These are phyloP conservation scores for Isoetes engelmannii DNA, from an alignment of 83 land plant species.

Conservation along the genomic window DNA sequence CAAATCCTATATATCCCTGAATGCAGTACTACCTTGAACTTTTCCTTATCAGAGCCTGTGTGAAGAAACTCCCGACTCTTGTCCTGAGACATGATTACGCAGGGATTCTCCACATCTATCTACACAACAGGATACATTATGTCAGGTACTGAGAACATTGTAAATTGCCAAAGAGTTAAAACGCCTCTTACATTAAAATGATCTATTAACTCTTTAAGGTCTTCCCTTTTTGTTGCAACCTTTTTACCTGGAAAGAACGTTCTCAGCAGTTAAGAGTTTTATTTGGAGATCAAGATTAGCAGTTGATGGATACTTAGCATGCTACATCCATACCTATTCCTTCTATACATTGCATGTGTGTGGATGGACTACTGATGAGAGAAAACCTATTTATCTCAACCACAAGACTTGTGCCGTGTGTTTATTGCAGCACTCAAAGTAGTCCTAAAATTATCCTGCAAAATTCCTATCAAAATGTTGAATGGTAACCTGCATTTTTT, in stretches of 20 bases:
- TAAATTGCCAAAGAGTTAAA: background rate
- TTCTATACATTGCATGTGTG: no score
- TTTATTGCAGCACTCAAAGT: no score
- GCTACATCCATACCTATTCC: background rate
- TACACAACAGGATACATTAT: slow-evolving; percentile 16
- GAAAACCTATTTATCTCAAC: background rate
- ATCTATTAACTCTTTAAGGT: slow-evolving; percentile 69
- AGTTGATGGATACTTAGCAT: background rate
- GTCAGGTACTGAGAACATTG: background rate
- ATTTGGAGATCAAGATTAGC: no score
- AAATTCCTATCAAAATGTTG: no score
- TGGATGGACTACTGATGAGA: background rate
- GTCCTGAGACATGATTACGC: slow-evolving; percentile 95
- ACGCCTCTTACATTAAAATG: slow-evolving; percentile 73
- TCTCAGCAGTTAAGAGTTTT: background rate
- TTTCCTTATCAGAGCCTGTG: slow-evolving; percentile 85
- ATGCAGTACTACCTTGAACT: slow-evolving; percentile 54
- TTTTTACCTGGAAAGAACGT: slow-evolving; percentile 49
- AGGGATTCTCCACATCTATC: slow-evolving; percentile 99
- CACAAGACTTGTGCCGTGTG: background rate
- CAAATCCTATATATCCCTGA: no score
- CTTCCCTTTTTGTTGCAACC: slow-evolving; percentile 51
- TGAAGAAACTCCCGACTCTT: slow-evolving; percentile 97
- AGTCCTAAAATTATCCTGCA: no score
- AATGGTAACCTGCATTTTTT: no score